phyloP scores from a whole-genome alignment of 1,139 yeast genomes.

The Yamadazyma sp. region DNA sequence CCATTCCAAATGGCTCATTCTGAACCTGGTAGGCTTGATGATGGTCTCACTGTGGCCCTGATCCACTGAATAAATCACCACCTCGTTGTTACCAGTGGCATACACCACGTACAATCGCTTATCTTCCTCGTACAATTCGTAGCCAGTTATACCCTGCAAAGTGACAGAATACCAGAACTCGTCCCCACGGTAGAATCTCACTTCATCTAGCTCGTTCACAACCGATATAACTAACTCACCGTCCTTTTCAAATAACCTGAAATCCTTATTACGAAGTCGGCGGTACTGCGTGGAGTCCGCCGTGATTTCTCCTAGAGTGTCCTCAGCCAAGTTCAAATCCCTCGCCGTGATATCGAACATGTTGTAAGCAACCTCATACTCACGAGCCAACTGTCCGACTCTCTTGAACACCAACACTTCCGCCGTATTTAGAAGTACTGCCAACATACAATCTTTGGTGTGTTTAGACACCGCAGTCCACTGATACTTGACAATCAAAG shows the following conservation, averaged over 20 bases:
- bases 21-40: conserved; percentile 11
- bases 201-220: conserved; percentile 16
- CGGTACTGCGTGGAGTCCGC: conserved; percentile 20
- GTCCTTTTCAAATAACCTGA: conserved; percentile 24
- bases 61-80: conserved; percentile 3
- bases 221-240: conserved; percentile 20
- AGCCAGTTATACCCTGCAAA: conserved; percentile 1
- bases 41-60: not conserved
- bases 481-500: conserved; percentile 34
- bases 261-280: conserved; percentile 29
- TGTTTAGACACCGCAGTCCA: conserved; percentile 31
- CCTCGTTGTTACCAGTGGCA: conserved; percentile 6
- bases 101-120: conserved; percentile 5
- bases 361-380: conserved; percentile 26
- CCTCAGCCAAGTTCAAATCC: conserved; percentile 17
- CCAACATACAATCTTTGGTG: conserved; percentile 32
- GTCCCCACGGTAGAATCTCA: conserved; percentile 7
- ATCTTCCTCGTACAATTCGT: conserved; percentile 3
- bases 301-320: conserved; percentile 16
- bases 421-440: conserved; percentile 39
- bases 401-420: conserved; percentile 37
- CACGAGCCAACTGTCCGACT: conserved; percentile 21
- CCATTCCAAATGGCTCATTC: conserved; percentile 7
- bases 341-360: conserved; percentile 28
- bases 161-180: not conserved